phyloP scores from a whole-genome alignment of 2,329 filamentous ascomycete species.

The Talaromyces sp. region DNA sequence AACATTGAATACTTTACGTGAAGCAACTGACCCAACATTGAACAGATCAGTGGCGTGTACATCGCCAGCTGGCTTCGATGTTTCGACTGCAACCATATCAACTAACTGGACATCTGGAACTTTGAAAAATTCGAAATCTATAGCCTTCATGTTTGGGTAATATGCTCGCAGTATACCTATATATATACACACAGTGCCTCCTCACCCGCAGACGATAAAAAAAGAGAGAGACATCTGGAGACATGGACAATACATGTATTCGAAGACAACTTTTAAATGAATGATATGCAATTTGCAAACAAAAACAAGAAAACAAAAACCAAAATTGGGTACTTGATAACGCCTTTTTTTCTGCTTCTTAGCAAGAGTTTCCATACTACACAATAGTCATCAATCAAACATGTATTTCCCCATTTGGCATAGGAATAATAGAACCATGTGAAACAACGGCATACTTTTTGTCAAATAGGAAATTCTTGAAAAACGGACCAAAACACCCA shows the following conservation, averaged over 20 bases:
- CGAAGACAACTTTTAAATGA: neutral
- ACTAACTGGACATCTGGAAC: too few species aligned
- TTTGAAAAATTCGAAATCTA: neutral
- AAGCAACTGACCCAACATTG: neutral
- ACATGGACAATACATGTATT: neutral
- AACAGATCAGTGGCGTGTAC: neutral
- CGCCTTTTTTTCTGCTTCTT: neutral
- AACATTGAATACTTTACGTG: neutral
- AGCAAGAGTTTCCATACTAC: neutral
- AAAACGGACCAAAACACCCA: neutral
- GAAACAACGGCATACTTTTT: neutral
- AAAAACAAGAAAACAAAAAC: neutral
- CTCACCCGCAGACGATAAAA: neutral
- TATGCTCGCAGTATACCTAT: conserved; percentile 5
- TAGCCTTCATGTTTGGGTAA: neutral
- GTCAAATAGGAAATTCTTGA: neutral
- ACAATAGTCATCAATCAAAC: neutral
- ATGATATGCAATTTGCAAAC: neutral
- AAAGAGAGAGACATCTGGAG: neutral
- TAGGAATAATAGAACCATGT: neutral
- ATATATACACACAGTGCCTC: conserved; percentile 4
- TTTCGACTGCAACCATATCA: too few species aligned
- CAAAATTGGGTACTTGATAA: neutral
- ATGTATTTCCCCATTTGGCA: neutral
- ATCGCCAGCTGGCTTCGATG: too few species aligned